Evolutionary conservation across 2,329 filamentous ascomycete genomes (phyloP), one percentile per base, ranked within the genome.

Genomic region (Talaromyces marneffei): DNA sequence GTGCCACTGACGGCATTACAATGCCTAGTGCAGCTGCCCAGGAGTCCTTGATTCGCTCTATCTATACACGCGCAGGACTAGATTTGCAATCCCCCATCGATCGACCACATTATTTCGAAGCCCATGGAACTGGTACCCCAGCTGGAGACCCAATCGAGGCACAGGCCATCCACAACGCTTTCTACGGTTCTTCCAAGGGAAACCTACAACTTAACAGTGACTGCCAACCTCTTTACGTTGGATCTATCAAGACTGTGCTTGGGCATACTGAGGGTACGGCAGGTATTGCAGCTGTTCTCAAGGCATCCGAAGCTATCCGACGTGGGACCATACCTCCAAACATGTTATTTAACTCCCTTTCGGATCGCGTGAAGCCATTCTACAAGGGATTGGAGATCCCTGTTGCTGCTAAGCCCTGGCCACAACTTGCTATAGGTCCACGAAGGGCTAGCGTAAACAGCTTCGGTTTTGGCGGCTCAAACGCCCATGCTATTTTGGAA

Each of bases 381-480:
- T 69, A 68, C 37, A 56, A 66, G 27, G 62, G 69, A 18, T 60
- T 72, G 1, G 25, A 66, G 14, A 66, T 72, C 16, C 60, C 66
- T 8, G 63, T 61, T 0, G 62, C 52, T 52, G 52, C 64, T 0
- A 60, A 33, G 14, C 33, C 56, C 64, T 68, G 59, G 64, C 60
- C 60, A 85, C 56, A 0, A 23, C 44, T 73, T 76, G 7, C 69
- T 70, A 25, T 73, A n/a, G 35, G 44, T 20, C 55, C 56, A 12
- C 63, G 63, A 27, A 59, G 66, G 29, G 64, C 61, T 3, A 65
- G 63, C 44, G 72, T 82, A 0, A 81, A 80, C 62, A 75, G 75
- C 12, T 82, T 82, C 63, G 79, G 77, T 0, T 73, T 72, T 55
- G 74, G 74, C 16, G 62, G 75, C 73, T 4, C 65, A 66, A 12